Evolutionary conservation across 192 early-diverging fungal genomes (phyloP).

Genomic region (Podila clonocystis): DNA sequence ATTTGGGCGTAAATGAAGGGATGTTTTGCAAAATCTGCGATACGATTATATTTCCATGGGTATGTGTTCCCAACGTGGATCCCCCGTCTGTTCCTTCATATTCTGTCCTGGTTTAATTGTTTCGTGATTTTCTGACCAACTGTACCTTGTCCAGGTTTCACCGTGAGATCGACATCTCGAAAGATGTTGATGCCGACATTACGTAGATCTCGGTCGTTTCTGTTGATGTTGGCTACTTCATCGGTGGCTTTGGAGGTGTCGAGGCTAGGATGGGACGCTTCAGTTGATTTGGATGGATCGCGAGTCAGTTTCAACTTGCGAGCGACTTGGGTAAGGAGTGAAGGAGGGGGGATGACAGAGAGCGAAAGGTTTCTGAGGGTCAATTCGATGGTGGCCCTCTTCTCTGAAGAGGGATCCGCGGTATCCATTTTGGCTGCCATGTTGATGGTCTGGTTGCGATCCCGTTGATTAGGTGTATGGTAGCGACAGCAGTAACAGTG

Average conservation of each 20-base stretch:
- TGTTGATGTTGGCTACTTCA: neutral
- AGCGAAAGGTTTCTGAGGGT: slow-evolving; percentile 44
- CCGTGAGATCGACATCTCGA: slow-evolving; percentile 36
- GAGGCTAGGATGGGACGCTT: neutral
- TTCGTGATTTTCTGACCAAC: no score
- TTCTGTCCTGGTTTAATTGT: no score
- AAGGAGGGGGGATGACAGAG: slow-evolving; percentile 45
- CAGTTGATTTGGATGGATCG: slow-evolving; percentile 1
- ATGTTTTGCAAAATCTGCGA: no score
- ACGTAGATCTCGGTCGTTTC: slow-evolving; percentile 31
- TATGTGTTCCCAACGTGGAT: no score
- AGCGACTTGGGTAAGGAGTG: slow-evolving; percentile 28
- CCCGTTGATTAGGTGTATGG: no score
- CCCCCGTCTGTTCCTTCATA: no score
- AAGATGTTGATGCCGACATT: slow-evolving; percentile 46
- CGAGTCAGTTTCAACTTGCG: slow-evolving; percentile 14
- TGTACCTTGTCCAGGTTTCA: slow-evolving; percentile 50
- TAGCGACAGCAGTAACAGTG: no score
- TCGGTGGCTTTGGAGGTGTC: neutral
- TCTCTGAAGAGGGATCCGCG: no score
- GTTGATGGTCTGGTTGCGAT: no score
- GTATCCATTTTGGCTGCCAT: no score
- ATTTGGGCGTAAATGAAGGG: no score
- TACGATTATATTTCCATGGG: no score
- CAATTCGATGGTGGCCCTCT: slow-evolving; percentile 18